Base-by-base conservation (phyloP, 192 early-diverging fungal species). In the Pilobolus umbonatus region DNA sequence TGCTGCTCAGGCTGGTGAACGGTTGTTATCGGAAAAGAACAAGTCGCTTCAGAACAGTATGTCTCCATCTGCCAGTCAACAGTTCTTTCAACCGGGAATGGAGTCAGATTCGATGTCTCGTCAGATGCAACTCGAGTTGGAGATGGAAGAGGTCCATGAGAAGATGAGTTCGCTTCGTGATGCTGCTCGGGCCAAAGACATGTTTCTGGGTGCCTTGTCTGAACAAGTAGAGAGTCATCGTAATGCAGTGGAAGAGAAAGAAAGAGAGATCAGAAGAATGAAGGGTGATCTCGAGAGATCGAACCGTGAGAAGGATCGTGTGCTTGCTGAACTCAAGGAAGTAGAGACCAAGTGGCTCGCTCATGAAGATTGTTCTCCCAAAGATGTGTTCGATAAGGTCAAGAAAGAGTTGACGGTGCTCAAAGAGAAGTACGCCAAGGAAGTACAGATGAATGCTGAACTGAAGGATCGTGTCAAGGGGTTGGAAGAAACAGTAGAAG, bases 131-230 rank as follows among this genome's bases (percentile, higher is more conserved):
- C 30, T 67, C 22, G 65, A 73, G 31, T 51, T 62, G 36, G 71
- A 73, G 25, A 61, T 73, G 58, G 71, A 73, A 38, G 61, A 64
- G 24, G 71, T 67, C 11, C 71, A 73, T 40, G 71, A 73, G 28
- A 73, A 73, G 57, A 52, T 73, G 56, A 32, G 50, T 5, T 63
- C 65, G 17, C 11, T 73, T 3, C 67, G 47, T 14, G 71, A 73
- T 14, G 61, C 65, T 12, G 62, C 67, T 47, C 60, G 65, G n/a
- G 71, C 71, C 29, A 73, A 73, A 35, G 71, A 73, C 22, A 62
- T 66, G 65, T 73, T 73, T n/a, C 45, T 73, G 6, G 61, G 31
- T 24, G 60, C 44, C 12, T 53, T 73, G 24, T 67, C 71, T 9
- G 64, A 73, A 51, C 71, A 73, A 36, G 64, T 73, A 0, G 65